phyloP scores from a whole-genome alignment of 176 grass and related monocot species.

The Pharus latifolius region DNA sequence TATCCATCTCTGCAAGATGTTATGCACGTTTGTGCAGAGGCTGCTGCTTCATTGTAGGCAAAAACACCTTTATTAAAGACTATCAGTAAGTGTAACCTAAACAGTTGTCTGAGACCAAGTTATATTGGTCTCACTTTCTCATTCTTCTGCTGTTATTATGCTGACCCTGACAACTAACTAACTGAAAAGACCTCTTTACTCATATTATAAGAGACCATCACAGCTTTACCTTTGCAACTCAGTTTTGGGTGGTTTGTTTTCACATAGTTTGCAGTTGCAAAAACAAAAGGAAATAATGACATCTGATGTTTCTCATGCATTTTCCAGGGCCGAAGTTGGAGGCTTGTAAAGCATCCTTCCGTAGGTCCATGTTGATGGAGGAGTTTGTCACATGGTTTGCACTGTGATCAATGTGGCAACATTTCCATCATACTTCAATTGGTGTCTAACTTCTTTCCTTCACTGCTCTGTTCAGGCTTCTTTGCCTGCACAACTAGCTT shows the following conservation, averaged over 20 bases:
- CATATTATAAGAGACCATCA: neutral
- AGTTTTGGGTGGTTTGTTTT: neutral
- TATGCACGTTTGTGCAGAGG: no score
- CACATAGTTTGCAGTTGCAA: no score
- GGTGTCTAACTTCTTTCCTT: conserved; percentile 17
- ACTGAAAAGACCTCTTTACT: no score
- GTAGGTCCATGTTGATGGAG: conserved; percentile 45
- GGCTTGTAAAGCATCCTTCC: conserved; percentile 70
- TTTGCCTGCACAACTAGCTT: neutral
- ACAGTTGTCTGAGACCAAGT: no score
- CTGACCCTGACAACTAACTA: neutral
- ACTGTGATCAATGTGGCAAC: conserved; percentile 50
- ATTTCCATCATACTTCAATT: conserved; percentile 50
- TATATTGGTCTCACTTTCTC: no score
- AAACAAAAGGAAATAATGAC: neutral
- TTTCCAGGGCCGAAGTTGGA: conserved; percentile 67
- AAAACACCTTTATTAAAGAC: no score
- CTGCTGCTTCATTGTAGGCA: neutral
- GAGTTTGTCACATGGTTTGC: conserved; percentile 54
- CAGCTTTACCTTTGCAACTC: no score
- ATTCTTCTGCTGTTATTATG: no score
- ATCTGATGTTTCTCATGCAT: conserved; percentile 49
- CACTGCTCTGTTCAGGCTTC: conserved; percentile 1
- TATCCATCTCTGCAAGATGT: no score
- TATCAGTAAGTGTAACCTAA: no score